Base-by-base conservation (phyloP, 164 flowering plant genomes). In the Vitis rupestris region DNA sequence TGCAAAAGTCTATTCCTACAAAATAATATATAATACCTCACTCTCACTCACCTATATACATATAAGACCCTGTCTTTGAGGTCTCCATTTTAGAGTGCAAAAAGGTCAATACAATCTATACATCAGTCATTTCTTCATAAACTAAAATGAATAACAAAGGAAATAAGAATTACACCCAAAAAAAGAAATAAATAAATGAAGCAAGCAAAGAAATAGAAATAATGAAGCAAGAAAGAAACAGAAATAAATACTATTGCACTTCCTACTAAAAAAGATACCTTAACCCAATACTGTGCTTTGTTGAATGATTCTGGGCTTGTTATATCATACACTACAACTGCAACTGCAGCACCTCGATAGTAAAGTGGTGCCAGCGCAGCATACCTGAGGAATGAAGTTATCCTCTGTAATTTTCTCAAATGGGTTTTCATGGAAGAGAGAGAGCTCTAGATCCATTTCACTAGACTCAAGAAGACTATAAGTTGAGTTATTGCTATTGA, bases 251-350 rank as follows among this genome's bases (percentile, higher is more conserved):
- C 11, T 30, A 56, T 15, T 56, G 37, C 16, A 69, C 44, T 47
- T 66, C 17, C 54, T 11, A 14, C 44, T 3, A 16, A 48, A 57
- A 59, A 54, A 76, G 27, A 23, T 23, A 96, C 99, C 99, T 96
- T 96, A 58, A 96, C 97, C 99, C 99, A 96, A 71, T 90, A 92
- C 56, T 96, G 98, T 49, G 99, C 99, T 78, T 96, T 96, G 50
- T 59, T 68, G 69, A 96, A 96, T 30, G 99, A 88, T 17, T 92
- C 98, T 30, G 88, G 85, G 74, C 90, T 89, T 67, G 97, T 93
- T 70, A 96, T 92, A 74, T 96, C 99, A 77, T 96, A 96, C 44
- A 86, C 99, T 75, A 96, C 78, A 76, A 96, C 92, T 70, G 99
- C 97, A 78, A 88, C 97, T 53, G 86, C 99, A 73, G 99, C 99